phyloP scores from a whole-genome alignment of 495 filamentous ascomycete species.

The Hypoxylon cercidicola region DNA sequence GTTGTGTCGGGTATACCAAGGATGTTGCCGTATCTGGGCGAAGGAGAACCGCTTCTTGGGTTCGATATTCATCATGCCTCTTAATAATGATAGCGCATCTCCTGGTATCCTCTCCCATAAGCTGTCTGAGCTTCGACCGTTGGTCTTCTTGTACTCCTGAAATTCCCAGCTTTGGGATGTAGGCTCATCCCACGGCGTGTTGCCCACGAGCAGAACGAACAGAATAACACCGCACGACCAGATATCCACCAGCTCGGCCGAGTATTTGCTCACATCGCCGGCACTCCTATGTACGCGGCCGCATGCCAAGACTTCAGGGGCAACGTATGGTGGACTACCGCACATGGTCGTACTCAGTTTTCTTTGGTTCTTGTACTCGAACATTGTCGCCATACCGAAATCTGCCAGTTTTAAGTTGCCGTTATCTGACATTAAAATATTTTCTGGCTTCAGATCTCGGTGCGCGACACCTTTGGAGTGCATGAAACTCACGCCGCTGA shows the following conservation, averaged over 20 bases:
- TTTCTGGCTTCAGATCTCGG: conserved; percentile 91
- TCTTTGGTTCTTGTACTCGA: conserved; percentile 82
- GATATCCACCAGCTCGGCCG: conserved; percentile 86
- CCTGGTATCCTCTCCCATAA: conserved; percentile 84
- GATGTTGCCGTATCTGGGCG: conserved; percentile 88
- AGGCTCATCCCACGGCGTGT: conserved; percentile 98
- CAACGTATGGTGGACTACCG: conserved; percentile 96
- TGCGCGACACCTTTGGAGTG: conserved; percentile 92
- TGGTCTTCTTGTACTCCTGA: conserved; percentile 81
- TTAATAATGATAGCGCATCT: conserved; percentile 84
- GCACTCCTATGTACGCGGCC: conserved; percentile 55
- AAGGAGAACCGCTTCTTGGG: conserved; percentile 81
- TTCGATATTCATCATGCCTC: conserved; percentile 92
- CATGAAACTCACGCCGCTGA: conserved; percentile 92
- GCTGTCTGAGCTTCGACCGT: conserved; percentile 82
- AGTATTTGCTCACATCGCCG: conserved; percentile 73
- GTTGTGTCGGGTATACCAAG: conserved; percentile 92
- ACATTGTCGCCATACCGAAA: conserved; percentile 95
- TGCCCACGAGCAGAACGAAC: conserved; percentile 93
- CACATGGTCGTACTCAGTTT: conserved; percentile 89
- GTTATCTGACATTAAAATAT: conserved; percentile 81
- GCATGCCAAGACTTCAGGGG: conserved; percentile 83
- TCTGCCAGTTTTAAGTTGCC: conserved; percentile 96
- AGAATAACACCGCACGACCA: conserved; percentile 98
- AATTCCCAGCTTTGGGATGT: conserved; percentile 82